Base-by-base conservation (phyloP, 441 rosid species). In the Raphanus hybrid region DNA sequence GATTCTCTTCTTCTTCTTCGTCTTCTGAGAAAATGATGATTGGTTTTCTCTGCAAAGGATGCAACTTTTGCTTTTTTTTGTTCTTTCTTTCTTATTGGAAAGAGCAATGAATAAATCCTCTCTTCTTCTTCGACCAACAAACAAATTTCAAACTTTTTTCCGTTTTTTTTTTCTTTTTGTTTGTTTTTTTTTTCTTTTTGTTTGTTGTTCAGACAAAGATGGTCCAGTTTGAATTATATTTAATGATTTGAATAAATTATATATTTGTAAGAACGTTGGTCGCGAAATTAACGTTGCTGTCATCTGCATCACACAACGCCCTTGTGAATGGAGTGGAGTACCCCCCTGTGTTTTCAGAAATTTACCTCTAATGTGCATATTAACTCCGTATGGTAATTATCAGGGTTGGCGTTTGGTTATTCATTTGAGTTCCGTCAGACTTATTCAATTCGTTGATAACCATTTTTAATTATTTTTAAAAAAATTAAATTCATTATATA, bases 101-200 rank as follows among this genome's bases (percentile, higher is more conserved):
- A 75, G 72, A 59, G 63, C 70, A 74, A 75, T 75, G 76, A 75
- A 65, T 66, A 69, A 43, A 15, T 12, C 52, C 73, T 80, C 70
- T 79, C 79, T 75, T 75, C 82, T 75, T 70, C 76, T 79, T 74
- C 79, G 76, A 74, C 79, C 78, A 79, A 74, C 82, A 68, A 67
- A 57, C 32, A 43, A 72, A 50, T 35, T 69, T 78, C 75, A 73
- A 79, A 74, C 10, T 57, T 64, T 64, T 15, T 5, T 5, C 14
- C 3, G 66, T 41, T 55, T 6, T 34, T 29, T 41, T 2, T 39
- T 18, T 65, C 16, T 35, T 35, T 35, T 35, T 4, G 34, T 10
- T 35, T 4, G 45, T 35, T 79, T 6, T 34, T 29, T 41, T 2
- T 39, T 18, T 65, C 16, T 35, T 35, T 35, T 35, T 4, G 34